phyloP scores from a whole-genome alignment of 108 stramenopile species.

The Cyclostephanos tholiformis region DNA sequence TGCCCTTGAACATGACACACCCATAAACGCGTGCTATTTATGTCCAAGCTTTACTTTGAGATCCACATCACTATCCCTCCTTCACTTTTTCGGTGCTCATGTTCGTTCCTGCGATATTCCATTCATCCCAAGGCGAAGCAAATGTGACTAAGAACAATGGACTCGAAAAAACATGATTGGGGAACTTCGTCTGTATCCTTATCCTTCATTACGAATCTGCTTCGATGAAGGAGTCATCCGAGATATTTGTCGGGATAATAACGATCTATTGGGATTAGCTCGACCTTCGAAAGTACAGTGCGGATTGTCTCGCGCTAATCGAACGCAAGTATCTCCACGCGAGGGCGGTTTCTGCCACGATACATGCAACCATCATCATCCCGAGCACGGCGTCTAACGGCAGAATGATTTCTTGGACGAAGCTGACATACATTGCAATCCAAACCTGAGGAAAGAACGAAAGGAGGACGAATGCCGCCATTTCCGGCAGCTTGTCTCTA shows the following conservation, averaged over 20 bases:
- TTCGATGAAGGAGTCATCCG: neutral
- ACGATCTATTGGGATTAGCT: neutral
- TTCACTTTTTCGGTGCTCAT: neutral
- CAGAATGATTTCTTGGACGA: conserved; percentile 37
- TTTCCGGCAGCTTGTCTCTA: conserved; percentile 34
- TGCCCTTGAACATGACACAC: conserved; percentile 55
- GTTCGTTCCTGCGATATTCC: neutral
- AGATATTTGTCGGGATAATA: neutral
- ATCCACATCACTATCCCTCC: conserved; percentile 41
- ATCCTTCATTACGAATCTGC: neutral
- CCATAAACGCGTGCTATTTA: conserved; percentile 19
- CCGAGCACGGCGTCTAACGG: conserved; percentile 20
- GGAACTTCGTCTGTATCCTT: neutral
- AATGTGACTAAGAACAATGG: neutral
- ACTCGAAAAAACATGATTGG: neutral
- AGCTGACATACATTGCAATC: conserved; percentile 33
- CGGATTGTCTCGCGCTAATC: conserved; percentile 21
- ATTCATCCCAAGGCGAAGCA: neutral
- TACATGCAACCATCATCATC: conserved; percentile 21
- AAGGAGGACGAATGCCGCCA: conserved; percentile 33
- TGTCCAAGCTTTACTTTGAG: conserved; percentile 52
- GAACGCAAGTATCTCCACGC: conserved; percentile 31
- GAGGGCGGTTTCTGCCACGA: conserved; percentile 16
- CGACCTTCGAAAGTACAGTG: neutral
- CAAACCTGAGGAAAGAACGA: conserved; percentile 43